Percentiles rank a stretch among this genome's conserved stretches.
phyloP scores from a whole-genome alignment of 2,329 filamentous ascomycete species.

The Ceratocystis lukuohia region DNA sequence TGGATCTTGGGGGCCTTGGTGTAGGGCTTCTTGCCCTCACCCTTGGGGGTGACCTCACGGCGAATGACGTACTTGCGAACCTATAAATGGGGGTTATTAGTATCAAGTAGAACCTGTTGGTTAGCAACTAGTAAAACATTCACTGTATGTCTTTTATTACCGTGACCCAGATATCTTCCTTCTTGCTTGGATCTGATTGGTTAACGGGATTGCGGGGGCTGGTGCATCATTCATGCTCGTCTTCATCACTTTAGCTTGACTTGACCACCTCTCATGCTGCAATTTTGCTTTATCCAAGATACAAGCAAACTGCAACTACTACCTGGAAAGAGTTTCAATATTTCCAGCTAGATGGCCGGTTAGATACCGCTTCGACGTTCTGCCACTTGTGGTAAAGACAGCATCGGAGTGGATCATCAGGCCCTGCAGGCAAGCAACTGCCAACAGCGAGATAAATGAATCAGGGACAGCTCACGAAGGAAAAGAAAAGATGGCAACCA shows the following conservation, averaged over 20 bases:
- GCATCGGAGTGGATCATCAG: neutral
- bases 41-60: constrained; percentile 93
- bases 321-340: constrained; percentile 12
- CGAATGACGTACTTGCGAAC: constrained; percentile 99
- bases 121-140: constrained; percentile 26
- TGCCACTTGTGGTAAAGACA: neutral
- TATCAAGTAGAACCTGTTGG: constrained; percentile 19
- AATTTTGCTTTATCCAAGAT: neutral
- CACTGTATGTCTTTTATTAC: constrained; percentile 17
- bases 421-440: constrained; percentile 6
- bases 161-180: constrained; percentile 7
- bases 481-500: constrained; percentile 17
- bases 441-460: constrained; percentile 13
- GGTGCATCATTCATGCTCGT: neutral
- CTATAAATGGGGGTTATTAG: constrained; percentile 33
- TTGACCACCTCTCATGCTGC: neutral
- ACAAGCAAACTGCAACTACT: constrained; percentile 18
- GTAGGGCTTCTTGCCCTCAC: constrained; percentile 94
- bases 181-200: neutral
- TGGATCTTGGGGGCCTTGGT: constrained; percentile 99
- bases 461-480: constrained; percentile 10
- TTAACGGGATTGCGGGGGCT: constrained; percentile 11
- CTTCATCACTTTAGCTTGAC: neutral
- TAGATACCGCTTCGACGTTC: neutral
- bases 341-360: constrained; percentile 9